Conservation (phyloP, 495 filamentous ascomycete genomes). For the Penicillium diatomitis region DNA sequence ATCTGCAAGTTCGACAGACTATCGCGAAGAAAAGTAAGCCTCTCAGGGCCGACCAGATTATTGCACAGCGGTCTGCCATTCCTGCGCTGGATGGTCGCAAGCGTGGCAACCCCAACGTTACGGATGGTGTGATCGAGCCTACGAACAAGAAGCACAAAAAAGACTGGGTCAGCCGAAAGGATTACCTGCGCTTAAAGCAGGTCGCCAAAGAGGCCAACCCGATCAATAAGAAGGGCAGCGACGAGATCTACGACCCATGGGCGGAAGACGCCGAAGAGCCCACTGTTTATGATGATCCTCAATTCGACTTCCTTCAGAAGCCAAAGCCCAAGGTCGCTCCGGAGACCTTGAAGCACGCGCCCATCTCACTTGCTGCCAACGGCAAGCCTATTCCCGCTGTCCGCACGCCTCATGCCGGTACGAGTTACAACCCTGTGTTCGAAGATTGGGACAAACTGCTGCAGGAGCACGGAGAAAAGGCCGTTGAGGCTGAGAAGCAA, state of each 20-base stretch:
- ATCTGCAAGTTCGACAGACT: constrained; percentile 48
- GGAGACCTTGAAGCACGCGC: constrained; percentile 61
- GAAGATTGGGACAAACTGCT: constrained; percentile 73
- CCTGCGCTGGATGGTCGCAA: constrained; percentile 70
- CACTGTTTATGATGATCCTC: constrained; percentile 35
- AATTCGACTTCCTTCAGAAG: constrained; percentile 54
- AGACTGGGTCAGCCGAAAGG: constrained; percentile 70
- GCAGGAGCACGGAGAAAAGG: constrained; percentile 63
- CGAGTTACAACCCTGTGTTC: constrained; percentile 85
- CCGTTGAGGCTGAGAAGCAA: constrained; percentile 69
- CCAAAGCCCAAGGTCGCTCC: constrained; percentile 60
- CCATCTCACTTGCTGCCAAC: constrained; percentile 69
- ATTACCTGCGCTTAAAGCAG: constrained; percentile 63
- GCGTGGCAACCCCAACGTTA: constrained; percentile 47
- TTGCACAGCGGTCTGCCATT: constrained; percentile 72
- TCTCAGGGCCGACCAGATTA: constrained; percentile 83
- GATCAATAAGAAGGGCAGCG: constrained; percentile 43
- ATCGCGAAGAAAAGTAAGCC: constrained; percentile 59
- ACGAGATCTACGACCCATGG: constrained; percentile 69
- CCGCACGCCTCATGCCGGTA: constrained; percentile 63
- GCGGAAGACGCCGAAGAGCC: constrained; percentile 37
- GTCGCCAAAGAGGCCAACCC: constrained; percentile 66
- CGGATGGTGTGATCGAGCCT: constrained; percentile 58
- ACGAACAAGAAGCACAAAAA: constrained; percentile 62
- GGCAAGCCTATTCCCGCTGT: constrained; percentile 75